Conservation (phyloP, 768 basidiomycete genomes). For the Tremella fuciformis region DNA sequence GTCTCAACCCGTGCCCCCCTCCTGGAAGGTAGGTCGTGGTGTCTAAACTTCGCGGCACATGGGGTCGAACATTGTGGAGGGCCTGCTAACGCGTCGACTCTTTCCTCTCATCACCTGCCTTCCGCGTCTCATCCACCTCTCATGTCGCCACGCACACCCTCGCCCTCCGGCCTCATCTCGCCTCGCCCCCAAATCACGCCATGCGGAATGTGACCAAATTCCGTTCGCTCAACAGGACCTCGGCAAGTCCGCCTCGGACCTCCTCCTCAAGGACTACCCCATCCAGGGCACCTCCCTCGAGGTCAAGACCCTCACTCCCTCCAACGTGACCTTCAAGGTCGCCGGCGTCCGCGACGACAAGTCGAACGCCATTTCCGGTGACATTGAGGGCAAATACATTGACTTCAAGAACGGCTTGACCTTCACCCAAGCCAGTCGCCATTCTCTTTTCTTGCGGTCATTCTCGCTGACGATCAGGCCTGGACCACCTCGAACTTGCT, state of each 20-base stretch:
- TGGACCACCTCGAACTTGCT: slow-evolving; percentile 95
- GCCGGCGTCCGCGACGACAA: slow-evolving; percentile 76
- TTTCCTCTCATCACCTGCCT: slow-evolving; percentile 9
- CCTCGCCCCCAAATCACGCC: neutral
- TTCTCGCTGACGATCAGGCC: slow-evolving; percentile 56
- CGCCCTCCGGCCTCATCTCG: neutral
- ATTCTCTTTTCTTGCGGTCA: neutral
- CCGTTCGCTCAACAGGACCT: slow-evolving; percentile 39
- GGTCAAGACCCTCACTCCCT: slow-evolving; percentile 57
- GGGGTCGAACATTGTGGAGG: neutral
- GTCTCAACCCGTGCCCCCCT: slow-evolving; percentile 93
- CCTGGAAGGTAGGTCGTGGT: slow-evolving; percentile 73
- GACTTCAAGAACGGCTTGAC: slow-evolving; percentile 89
- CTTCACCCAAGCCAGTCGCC: slow-evolving; percentile 62
- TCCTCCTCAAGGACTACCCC: slow-evolving; percentile 87
- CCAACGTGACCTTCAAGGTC: slow-evolving; percentile 90
- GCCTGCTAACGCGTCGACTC: neutral
- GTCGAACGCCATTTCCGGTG: slow-evolving; percentile 70
- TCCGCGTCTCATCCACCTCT: slow-evolving; percentile 10
- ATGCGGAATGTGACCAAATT: neutral
- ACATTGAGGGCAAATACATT: slow-evolving; percentile 91
- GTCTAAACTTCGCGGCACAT: neutral
- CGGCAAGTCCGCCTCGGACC: slow-evolving; percentile 95
- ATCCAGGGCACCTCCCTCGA: slow-evolving; percentile 59
- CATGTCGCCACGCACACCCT: neutral